Base-by-base conservation (phyloP, 2,329 filamentous ascomycete species). In the Ascochyta fabae region DNA sequence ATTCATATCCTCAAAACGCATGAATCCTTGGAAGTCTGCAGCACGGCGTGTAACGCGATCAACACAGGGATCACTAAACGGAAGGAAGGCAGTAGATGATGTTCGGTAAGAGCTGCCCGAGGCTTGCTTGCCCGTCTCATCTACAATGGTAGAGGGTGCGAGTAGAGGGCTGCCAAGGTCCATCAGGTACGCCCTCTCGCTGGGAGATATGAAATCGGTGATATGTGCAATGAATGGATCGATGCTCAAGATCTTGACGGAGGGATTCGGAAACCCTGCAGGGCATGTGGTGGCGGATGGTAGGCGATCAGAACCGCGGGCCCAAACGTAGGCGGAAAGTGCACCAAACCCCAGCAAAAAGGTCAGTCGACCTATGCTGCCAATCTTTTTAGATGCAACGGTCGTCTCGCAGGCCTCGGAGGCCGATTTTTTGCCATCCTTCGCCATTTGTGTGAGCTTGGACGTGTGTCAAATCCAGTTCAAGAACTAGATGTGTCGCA, bases 191-290 rank as follows among this genome's bases (percentile, higher is more conserved):
- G 24, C 16, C 26, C 46, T 41, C 46, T 49, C 46, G 15, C 36
- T 41, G 7, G 27, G 27, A 22, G 46, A 49, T 5, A 49, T 19
- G 13, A 49, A 49, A 42, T 49, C 46, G 4, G 36, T 33, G 6
- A 49, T 49, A 23, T 49, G 46, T 22, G 38, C 27, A 12, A 49
- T 49, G 6, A 49, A 42, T 9, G 46, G 46, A 34, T 48, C 46
- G 16, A 48, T n/a, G 19, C 24, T 33, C 10, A 48, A 22, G 22
- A 48, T 48, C 27, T 41, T 48, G 12, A 48, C 46, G 4, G 38
- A 16, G 12, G 46, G 36, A 9, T n/a, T 40, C 4, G 46, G 46
- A n/a, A 29, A 26, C 36, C 15, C 22, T 22, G 46, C 46, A 3
- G 9, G 24, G 24, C 46, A 48, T 22, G 16, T 22, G 35, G 13